phyloP scores from a whole-genome alignment of 1,139 yeast genomes.

The Sugiyamaella castrensis region DNA sequence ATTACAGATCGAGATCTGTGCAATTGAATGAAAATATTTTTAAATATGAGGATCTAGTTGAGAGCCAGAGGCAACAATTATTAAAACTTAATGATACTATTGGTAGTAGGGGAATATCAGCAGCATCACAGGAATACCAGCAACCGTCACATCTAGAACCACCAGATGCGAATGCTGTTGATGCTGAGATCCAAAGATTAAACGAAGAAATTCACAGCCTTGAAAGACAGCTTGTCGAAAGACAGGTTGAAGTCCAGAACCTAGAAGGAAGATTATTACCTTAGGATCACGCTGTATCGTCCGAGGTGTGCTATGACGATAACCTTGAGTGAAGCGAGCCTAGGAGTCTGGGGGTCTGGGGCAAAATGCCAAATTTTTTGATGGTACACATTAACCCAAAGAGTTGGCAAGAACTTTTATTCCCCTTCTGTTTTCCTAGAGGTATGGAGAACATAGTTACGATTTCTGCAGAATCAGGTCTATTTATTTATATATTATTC shows the following conservation, averaged over 20 bases:
- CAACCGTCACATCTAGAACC: background rate
- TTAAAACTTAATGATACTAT: conserved; percentile 21
- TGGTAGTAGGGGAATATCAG: conserved; percentile 18
- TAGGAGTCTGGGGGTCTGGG: too few relatives aligned
- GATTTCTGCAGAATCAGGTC: background rate
- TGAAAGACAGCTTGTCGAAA: conserved; percentile 8
- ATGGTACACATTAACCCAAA: too few relatives aligned
- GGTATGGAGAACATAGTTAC: too few relatives aligned
- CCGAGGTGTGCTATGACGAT: too few relatives aligned
- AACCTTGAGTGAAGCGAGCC: too few relatives aligned
- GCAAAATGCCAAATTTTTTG: too few relatives aligned
- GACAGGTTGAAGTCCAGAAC: conserved; percentile 12
- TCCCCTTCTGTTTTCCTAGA: too few relatives aligned
- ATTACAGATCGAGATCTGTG: conserved; percentile 26
- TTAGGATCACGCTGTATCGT: too few relatives aligned
- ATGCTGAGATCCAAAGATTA: conserved; percentile 3
- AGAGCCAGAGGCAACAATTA: conserved; percentile 30
- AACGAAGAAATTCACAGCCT: conserved; percentile 10
- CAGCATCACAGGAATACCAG: background rate
- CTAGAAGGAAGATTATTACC: conserved; percentile 9
- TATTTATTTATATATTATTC: background rate
- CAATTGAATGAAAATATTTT: conserved; percentile 30
- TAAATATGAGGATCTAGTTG: conserved; percentile 37
- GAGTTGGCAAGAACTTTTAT: too few relatives aligned
- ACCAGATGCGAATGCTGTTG: background rate